Base-by-base conservation (phyloP, 2,329 filamentous ascomycete genomes). In the Coniochaeta hoffmannii region DNA sequence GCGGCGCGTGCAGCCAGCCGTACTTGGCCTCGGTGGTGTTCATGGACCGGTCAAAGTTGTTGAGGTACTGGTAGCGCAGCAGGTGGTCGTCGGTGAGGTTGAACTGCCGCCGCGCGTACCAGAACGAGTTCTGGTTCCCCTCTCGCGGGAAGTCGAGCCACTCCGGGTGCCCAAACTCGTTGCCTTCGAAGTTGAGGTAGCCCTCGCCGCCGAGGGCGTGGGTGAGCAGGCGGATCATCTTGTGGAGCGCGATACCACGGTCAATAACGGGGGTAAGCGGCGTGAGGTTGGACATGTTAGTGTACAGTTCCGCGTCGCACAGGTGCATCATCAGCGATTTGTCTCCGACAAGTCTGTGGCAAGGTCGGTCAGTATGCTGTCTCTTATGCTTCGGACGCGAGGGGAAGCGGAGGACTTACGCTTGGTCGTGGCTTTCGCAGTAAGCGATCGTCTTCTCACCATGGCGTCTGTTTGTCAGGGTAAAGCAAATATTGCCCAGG, bases 381-480 rank as follows among this genome's bases (percentile, higher is more conserved):
- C 17, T 11, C 49, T 19, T 34, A 49, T 50, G 12, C n/a, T n/a
- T n/a, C n/a, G n/a, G 46, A 7, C 38, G 11, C 12, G 22, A 26
- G 9, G 24, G 30, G 34, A 15, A 32, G 19, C 22, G 44, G 22
- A 7, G 31, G 54, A 81, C 89, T 76, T 80, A 95, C 88, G 94
- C 92, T 82, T 99, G 94, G 66, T 99, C 94, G 69, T 99, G 94
- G 63, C 90, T 96, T 69, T 99, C 94, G 57, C 89, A 90, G 68
- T 99, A 99, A 3, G 94, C 94, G 66, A 99, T 97, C 0, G 93
- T 97, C 80, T 97, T 97, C 72, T 99, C 94, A 50, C 92, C 93
- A 65, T 97, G 90, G 28, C 94, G 86, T 56, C 94, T 83, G 73
- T 99, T 97, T 22, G 89, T 96, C 57, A 99, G 75, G 0, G 91